Evolutionary conservation across 805 yeast species (phyloP).

Genomic region (Ogataea naganishii): DNA sequence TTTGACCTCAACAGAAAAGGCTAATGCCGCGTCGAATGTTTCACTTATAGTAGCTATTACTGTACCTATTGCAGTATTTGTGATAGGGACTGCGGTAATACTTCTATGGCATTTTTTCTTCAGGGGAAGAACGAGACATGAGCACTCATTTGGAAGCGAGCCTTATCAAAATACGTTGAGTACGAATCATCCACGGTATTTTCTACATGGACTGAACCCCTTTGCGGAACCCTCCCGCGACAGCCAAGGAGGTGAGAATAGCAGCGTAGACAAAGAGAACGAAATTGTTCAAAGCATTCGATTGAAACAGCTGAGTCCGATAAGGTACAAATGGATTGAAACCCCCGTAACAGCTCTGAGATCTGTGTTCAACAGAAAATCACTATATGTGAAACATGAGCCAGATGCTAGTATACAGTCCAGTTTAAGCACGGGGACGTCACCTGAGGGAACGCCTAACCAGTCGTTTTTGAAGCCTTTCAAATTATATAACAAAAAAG

Average conservation of each 20-base stretch:
- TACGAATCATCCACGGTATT: background rate
- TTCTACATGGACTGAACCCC: no score
- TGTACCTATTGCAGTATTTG: conserved; percentile 8
- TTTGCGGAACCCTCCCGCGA: no score
- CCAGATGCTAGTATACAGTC: no score
- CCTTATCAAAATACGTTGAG: no score
- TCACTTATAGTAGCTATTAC: conserved; percentile 8
- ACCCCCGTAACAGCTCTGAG: conserved; percentile 12
- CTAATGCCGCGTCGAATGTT: no score
- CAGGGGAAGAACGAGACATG: conserved; percentile 1
- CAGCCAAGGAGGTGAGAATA: background rate
- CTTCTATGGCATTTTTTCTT: conserved; percentile 5
- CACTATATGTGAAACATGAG: no score
- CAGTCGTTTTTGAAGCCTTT: no score
- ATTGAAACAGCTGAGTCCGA: conserved; percentile 11
- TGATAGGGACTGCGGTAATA: conserved; percentile 1
- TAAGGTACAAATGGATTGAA: conserved; percentile 10
- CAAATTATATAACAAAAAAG: no score
- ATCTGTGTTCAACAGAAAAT: conserved; percentile 12
- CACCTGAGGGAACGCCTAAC: no score
- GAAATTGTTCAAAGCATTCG: background rate
- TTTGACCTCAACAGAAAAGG: no score
- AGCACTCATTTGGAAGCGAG: no score
- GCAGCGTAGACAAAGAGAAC: background rate
- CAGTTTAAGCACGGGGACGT: no score